A percentile compares a stretch with the other conserved stretches of the same genome.
Evolutionary conservation across 2,329 filamentous ascomycete species (phyloP).

Genomic region (Conoideocrella luteorostrata): DNA sequence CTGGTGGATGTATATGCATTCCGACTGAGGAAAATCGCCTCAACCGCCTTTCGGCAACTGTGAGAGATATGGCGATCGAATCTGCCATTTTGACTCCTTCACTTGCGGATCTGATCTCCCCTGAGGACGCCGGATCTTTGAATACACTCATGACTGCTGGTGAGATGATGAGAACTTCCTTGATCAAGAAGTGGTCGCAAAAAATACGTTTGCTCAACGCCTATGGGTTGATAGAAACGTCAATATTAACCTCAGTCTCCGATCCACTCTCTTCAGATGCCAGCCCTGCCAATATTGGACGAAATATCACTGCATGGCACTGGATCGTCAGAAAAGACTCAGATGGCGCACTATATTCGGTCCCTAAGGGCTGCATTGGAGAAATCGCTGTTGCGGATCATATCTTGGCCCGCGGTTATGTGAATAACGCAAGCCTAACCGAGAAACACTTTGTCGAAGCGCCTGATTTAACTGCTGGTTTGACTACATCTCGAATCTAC

Average conservation of each 20-base stretch:
- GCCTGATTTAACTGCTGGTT: not conserved
- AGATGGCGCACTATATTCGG: not conserved
- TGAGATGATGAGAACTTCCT: not conserved
- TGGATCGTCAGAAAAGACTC: not conserved
- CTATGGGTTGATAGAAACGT: not conserved
- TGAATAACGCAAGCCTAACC: not conserved
- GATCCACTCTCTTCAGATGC: not conserved
- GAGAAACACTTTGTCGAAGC: not conserved
- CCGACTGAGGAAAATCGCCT: conserved; percentile 44
- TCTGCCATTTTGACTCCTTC: conserved; percentile 6
- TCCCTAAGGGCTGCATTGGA: not conserved
- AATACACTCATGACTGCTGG: not conserved
- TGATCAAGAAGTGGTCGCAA: not conserved
- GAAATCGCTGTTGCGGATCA: not conserved
- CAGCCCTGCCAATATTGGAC: not conserved
- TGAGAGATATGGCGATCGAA: not conserved
- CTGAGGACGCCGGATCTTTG: not conserved
- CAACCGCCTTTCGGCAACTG: conserved; percentile 31
- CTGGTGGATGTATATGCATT: conserved; percentile 42
- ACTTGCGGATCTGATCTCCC: not conserved
- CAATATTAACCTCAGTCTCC: not conserved
- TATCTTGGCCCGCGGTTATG: not conserved
- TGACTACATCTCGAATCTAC: not conserved
- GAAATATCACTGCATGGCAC: not conserved
- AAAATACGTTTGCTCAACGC: not conserved